Evolutionary conservation across 495 filamentous ascomycete species (phyloP), one percentile per base, ranked within the genome.

Genomic region (Lepraria neglecta): DNA sequence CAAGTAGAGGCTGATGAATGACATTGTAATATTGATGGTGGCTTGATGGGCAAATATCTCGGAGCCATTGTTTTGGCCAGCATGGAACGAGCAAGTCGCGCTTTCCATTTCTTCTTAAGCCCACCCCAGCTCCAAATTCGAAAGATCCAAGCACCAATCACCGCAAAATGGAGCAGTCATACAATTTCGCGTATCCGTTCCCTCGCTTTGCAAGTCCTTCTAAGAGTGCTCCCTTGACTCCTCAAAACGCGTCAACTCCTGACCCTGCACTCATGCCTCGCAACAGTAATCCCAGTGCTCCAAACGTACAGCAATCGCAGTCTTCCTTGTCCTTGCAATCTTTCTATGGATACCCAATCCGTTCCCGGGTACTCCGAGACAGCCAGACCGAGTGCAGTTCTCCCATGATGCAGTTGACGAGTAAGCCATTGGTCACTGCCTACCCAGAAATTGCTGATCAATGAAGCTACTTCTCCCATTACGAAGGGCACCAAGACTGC

Each of bases 401-500:
- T 52, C 59, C 1, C 47, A 55, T 45, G 40, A 58, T 17, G 17
- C 51, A 4, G 54, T 64, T 10, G 60, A 67, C 10, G 67, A 69
- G 67, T 67, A 60, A 56, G 65, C 58, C 57, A 58, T 54, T 35
- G 44, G 56, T 27, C n/a, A 30, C n/a, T 42, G 7, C 35, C 43
- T 40, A 14, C 28, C 3, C 28, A 28, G 2, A 27, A 56, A 21
- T 51, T 55, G 58, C 65, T 67, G 51, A 63, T 6, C 42, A 54
- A 62, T 30, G 59, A 58, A 81, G 77, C 70, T 69, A 73, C 64
- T 68, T 81, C 64, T 65, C 65, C 51, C 68, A 75, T 56, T 81
- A 74, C 65, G 61, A 73, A 60, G 78, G 77, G 44, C 72, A 72
- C 64, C 69, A 70, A 60, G 73, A 78, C 47, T 81, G 77, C 59